A percentile compares a stretch with the other conserved stretches of the same genome.
Conservation (phyloP, 768 basidiomycete species). For the Cubamyces lactineus region DNA sequence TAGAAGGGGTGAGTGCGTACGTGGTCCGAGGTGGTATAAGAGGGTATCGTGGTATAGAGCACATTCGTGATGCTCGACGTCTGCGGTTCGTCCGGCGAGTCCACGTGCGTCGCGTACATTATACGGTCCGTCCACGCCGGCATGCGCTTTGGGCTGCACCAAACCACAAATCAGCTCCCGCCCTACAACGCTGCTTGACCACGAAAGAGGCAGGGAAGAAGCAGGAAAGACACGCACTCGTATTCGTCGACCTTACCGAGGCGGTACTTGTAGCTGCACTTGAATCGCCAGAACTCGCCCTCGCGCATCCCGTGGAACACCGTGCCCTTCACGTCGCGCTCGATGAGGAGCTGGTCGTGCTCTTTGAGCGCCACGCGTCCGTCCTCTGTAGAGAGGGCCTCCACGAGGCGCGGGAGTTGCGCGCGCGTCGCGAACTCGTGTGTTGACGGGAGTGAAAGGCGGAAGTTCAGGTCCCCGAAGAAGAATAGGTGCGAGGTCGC, state of each 20-base stretch:
- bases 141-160: slow-evolving; percentile 60
- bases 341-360: slow-evolving; percentile 70
- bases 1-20: slow-evolving; percentile 44
- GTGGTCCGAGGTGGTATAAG: slow-evolving; percentile 91
- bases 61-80: slow-evolving; percentile 62
- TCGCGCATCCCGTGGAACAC: slow-evolving; percentile 78
- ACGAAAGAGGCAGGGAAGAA: not conserved
- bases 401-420: slow-evolving; percentile 40
- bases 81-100: slow-evolving; percentile 55
- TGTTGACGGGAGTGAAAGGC: slow-evolving; percentile 64
- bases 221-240: slow-evolving; percentile 60
- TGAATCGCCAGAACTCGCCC: slow-evolving; percentile 88
- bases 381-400: slow-evolving; percentile 43
- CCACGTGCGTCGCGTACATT: slow-evolving; percentile 77
- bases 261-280: slow-evolving; percentile 86
- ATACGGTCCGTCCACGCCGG: slow-evolving; percentile 96
- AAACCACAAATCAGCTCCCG: not conserved
- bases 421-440: slow-evolving; percentile 47
- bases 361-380: slow-evolving; percentile 65
- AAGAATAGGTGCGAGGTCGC: slow-evolving; percentile 90
- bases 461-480: slow-evolving; percentile 93
- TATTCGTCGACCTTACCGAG: slow-evolving; percentile 85
- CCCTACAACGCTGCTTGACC: not conserved
- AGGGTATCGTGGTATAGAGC: slow-evolving; percentile 79
- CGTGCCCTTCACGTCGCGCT: slow-evolving; percentile 59